Percentiles rank a stretch among this genome's conserved stretches.
phyloP scores from a whole-genome alignment of 2,329 filamentous ascomycete genomes.

The Cercospora canescens region DNA sequence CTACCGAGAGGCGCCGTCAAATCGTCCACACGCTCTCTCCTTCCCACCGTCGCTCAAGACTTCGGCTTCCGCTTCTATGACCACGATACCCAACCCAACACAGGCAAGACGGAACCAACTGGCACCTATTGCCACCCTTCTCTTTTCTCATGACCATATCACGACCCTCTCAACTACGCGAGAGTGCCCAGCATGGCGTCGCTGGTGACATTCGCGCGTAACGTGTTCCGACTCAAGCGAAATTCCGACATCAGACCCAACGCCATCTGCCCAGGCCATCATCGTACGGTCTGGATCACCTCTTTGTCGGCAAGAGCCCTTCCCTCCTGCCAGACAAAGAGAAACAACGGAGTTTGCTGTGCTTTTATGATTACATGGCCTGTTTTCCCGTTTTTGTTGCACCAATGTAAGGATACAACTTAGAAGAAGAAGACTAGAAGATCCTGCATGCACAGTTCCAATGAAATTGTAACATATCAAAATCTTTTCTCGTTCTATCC shows the following conservation, averaged over 20 bases:
- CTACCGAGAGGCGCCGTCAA: neutral
- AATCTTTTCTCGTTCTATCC: neutral
- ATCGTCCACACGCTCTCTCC: neutral
- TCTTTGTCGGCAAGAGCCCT: conserved; percentile 4
- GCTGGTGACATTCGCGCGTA: neutral
- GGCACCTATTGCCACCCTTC: neutral
- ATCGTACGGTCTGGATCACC: conserved; percentile 4
- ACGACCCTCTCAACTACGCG: neutral
- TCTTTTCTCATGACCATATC: neutral
- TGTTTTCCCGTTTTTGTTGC: neutral
- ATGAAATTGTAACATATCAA: neutral
- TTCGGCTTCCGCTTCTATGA: neutral
- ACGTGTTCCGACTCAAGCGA: neutral
- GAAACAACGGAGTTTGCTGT: neutral
- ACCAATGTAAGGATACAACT: neutral
- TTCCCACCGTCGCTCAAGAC: neutral
- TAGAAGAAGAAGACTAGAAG: neutral
- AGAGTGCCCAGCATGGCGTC: neutral
- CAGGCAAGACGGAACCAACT: neutral
- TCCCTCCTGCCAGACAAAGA: neutral
- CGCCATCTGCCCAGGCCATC: conserved; percentile 9
- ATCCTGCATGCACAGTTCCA: neutral
- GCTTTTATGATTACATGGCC: neutral
- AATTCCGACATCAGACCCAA: conserved; percentile 8
- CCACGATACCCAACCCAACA: neutral